phyloP scores from a whole-genome alignment of 345 rosid species.

The Rhodamnia argentea region DNA sequence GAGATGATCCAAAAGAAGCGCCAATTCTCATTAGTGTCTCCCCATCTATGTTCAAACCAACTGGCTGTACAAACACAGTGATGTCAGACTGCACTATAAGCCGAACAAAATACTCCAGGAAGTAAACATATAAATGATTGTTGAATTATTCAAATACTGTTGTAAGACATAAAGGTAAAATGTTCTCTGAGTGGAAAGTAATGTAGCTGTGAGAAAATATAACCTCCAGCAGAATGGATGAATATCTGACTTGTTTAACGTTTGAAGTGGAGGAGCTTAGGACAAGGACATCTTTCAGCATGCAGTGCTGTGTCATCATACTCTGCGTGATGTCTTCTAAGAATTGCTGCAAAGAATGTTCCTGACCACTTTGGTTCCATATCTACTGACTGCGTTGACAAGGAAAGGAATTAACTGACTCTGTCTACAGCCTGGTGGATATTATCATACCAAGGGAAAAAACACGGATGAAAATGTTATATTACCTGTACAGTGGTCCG shows the following conservation, averaged over 20 bases:
- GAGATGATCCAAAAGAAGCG: constrained; percentile 48
- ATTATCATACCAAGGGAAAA: neutral
- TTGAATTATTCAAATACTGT: neutral
- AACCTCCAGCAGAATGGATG: constrained; percentile 78
- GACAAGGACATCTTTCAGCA: constrained; percentile 43
- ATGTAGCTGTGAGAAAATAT: neutral
- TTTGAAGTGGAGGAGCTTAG: constrained; percentile 47
- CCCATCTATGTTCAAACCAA: constrained; percentile 82
- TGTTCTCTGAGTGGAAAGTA: neutral
- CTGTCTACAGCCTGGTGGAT: neutral
- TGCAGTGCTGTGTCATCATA: constrained; percentile 29
- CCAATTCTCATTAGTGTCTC: constrained; percentile 80
- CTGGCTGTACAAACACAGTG: constrained; percentile 45
- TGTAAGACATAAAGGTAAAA: neutral
- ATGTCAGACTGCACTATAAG: neutral
- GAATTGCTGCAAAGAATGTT: constrained; percentile 85
- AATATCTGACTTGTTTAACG: constrained; percentile 70
- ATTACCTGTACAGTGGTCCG: constrained; percentile 62
- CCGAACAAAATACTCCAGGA: neutral
- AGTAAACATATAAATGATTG: neutral
- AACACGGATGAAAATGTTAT: neutral
- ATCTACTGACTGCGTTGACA: constrained; percentile 46
- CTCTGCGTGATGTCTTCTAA: constrained; percentile 59
- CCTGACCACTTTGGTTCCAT: constrained; percentile 74
- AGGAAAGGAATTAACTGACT: neutral